Evolutionary conservation across 2,329 filamentous ascomycete genomes (phyloP).

Genomic region (Madurella fahalii): DNA sequence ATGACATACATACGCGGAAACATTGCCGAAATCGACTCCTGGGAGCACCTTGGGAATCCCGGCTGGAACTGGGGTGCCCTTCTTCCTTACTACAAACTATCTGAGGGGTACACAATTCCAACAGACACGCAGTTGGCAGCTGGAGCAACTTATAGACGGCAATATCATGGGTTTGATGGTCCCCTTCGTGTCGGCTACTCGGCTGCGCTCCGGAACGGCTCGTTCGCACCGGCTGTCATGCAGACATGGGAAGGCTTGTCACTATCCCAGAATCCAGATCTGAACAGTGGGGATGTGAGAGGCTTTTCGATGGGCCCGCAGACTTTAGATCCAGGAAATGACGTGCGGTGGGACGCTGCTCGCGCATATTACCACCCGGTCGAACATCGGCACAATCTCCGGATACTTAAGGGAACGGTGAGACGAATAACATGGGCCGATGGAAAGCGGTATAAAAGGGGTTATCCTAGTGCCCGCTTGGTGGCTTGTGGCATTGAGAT

Average conservation of each 20-base stretch:
- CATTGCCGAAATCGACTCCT: neutral
- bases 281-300: constrained; percentile 2
- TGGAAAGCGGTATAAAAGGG: too few species aligned
- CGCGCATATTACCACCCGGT: constrained; percentile 3
- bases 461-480: too few species aligned
- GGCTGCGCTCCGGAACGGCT: constrained; percentile 5
- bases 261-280: constrained; percentile 3
- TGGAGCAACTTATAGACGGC: neutral
- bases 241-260: constrained; percentile 12
- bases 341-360: constrained; percentile 5
- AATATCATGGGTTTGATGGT: constrained; percentile 1
- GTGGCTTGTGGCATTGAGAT: too few species aligned
- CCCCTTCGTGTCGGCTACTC: constrained; percentile 5
- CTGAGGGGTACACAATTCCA: neutral
- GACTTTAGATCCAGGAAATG: neutral
- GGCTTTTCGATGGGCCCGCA: constrained; percentile 5
- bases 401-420: neutral
- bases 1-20: constrained; percentile 21
- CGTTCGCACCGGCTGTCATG: neutral
- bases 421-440: neutral
- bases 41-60: constrained; percentile 2
- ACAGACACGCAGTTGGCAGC: neutral
- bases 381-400: constrained; percentile 1
- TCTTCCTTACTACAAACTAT: constrained; percentile 1
- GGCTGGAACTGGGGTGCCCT: neutral